Base-by-base conservation (phyloP, 2,329 filamentous ascomycete genomes). In the Phialophora verrucosa region DNA sequence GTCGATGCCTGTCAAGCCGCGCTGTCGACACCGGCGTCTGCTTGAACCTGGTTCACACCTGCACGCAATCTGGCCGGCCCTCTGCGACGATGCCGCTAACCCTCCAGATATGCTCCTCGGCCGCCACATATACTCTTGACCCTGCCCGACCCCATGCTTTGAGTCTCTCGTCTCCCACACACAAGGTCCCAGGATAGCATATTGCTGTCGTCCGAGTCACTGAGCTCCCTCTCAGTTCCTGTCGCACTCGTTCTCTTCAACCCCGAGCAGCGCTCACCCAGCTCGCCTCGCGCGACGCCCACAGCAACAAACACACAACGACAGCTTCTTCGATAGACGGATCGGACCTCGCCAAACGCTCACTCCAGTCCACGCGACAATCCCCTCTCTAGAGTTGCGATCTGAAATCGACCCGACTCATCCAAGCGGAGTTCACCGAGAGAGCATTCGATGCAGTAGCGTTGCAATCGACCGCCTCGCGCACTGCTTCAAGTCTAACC, bases 211-310 rank as follows among this genome's bases (percentile, higher is more conserved):
- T 65, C 60, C 68, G 68, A 69, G 64, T 60, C 51, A 25, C 68
- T 69, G 68, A 69, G 68, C 68, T 69, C 68, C 68, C 68, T 69
- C 68, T 69, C 68, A 66, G 68, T 65, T 50, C 51, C 38, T 51
- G 29, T 60, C 47, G 32, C 58, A 35, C 23, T 61, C 66, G 7
- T 64, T 66, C 42, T 38, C 11, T 62, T 61, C 42, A 35, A 64
- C 7, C 56, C 59, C 61, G 66, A 69, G 66, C 66, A 66, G 66
- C 49, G 62, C 68, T 62, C 59, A 53, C 31, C 31, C 44, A 27
- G 38, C 42, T 62, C 54, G 65, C 59, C 59, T 47, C 63, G 64
- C 61, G 64, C 64, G 44, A 67, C 29, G 25, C 47, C 54, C 25
- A 10, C 49, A 25, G 55, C 2, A 25, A 10, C 49, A 25, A 25